phyloP scores from a whole-genome alignment of 768 basidiomycete genomes.

The Termitomyces sp. region DNA sequence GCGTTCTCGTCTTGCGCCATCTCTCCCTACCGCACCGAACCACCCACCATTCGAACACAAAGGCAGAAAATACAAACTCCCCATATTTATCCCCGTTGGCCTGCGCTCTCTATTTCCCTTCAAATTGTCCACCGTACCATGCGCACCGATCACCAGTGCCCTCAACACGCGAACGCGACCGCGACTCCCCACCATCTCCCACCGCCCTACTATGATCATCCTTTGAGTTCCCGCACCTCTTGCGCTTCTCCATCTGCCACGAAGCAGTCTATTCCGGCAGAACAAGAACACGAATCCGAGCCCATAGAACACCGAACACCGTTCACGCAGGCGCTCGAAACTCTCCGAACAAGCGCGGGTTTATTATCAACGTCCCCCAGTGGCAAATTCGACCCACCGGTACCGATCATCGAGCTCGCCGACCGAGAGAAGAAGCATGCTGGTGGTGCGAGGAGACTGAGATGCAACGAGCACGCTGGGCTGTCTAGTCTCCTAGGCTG shows the following conservation, averaged over 20 bases:
- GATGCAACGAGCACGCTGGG: not conserved
- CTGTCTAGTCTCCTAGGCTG: constrained; percentile 52
- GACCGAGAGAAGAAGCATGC: constrained; percentile 41
- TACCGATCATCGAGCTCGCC: constrained; percentile 47
- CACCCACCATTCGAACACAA: constrained; percentile 2
- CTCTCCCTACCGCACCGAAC: constrained; percentile 23
- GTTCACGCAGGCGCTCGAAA: constrained; percentile 37
- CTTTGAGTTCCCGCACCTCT: too few species aligned
- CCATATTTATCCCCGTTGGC: constrained; percentile 33
- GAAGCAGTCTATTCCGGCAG: too few species aligned
- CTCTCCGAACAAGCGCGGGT: constrained; percentile 33
- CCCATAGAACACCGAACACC: constrained; percentile 19
- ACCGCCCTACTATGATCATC: too few species aligned
- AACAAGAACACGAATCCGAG: constrained; percentile 4
- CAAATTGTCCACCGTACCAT: too few species aligned
- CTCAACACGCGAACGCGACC: not conserved
- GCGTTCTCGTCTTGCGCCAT: constrained; percentile 24
- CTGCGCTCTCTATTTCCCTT: too few species aligned
- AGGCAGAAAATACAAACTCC: constrained; percentile 23
- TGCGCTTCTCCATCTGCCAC: too few species aligned
- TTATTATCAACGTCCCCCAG: constrained; percentile 54
- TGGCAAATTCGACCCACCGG: constrained; percentile 43
- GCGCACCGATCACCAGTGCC: constrained; percentile 11
- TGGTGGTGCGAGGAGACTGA: constrained; percentile 31
- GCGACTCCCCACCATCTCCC: too few species aligned